Conservation (phyloP, 2,329 filamentous ascomycete genomes). For the Exophiala alcalophila region DNA sequence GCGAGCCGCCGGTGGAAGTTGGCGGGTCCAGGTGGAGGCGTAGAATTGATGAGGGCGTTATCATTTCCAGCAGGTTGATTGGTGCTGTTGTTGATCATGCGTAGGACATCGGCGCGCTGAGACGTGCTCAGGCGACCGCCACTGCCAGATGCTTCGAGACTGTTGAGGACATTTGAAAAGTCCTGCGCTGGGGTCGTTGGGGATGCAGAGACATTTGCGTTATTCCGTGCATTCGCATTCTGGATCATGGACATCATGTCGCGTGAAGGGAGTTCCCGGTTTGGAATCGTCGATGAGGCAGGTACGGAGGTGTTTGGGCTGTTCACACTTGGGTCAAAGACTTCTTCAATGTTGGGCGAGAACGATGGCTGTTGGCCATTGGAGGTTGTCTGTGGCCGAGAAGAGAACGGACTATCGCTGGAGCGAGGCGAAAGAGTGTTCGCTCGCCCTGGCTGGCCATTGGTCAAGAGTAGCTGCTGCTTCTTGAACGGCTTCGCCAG, state of each 20-base stretch:
- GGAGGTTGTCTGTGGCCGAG: conserved; percentile 4
- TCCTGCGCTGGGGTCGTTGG: conserved; percentile 40
- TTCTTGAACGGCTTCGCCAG: conserved; percentile 45
- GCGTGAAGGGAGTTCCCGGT: conserved; percentile 34
- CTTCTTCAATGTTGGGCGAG: conserved; percentile 44
- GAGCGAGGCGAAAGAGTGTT: conserved; percentile 39
- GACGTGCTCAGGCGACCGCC: conserved; percentile 43
- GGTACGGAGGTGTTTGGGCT: conserved; percentile 10
- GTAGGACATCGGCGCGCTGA: conserved; percentile 49
- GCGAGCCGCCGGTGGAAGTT: conserved; percentile 51
- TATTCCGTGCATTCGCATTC: conserved; percentile 45
- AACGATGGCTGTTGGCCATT: conserved; percentile 6
- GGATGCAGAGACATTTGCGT: conserved; percentile 26
- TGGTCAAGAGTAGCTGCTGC: conserved; percentile 47
- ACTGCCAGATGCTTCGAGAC: conserved; percentile 43
- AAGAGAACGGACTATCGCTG: conserved; percentile 29
- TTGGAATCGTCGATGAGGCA: conserved; percentile 15
- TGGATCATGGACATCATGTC: conserved; percentile 51
- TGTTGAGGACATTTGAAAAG: conserved; percentile 46
- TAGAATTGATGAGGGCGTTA: conserved; percentile 57
- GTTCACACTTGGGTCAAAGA: conserved; percentile 38
- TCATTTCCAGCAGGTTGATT: conserved; percentile 48
- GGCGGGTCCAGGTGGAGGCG: conserved; percentile 53
- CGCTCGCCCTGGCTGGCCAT: conserved; percentile 37
- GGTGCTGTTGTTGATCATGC: conserved; percentile 45